Percentiles rank a stretch among this genome's conserved stretches.
These are phyloP conservation scores for Eucalyptus urophylla DNA, from an alignment of 345 rosid genomes.

Conservation along the genomic window DNA sequence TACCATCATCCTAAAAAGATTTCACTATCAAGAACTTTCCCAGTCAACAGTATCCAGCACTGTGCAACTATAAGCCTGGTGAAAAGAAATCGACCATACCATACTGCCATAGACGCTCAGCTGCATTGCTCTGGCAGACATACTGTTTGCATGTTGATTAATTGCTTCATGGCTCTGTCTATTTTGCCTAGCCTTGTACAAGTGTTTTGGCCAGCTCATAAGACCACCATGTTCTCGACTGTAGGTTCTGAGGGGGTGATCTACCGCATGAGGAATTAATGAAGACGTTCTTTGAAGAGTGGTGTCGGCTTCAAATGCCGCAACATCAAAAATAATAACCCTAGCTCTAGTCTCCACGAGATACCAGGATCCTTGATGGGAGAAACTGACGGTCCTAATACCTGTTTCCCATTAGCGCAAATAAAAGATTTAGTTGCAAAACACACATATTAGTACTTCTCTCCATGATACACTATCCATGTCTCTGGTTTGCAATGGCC, in stretches of 20 bases:
- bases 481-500: neutral
- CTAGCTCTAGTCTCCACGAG: conserved; percentile 79
- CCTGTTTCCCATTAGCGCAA: neutral
- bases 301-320: conserved; percentile 35
- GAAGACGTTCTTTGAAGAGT: conserved; percentile 33
- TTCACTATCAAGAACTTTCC: neutral
- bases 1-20: neutral
- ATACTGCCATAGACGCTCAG: conserved; percentile 69
- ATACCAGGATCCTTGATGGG: conserved; percentile 40
- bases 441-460: neutral
- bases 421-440: neutral
- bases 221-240: conserved; percentile 45
- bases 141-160: conserved; percentile 18
- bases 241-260: conserved; percentile 33
- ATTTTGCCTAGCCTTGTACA: conserved; percentile 13
- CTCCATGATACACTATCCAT: neutral
- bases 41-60: neutral
- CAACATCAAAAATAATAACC: conserved; percentile 47
- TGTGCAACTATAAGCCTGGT: neutral
- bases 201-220: conserved; percentile 69
- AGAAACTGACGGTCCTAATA: conserved; percentile 16
- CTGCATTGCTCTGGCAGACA: conserved; percentile 75
- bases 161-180: conserved; percentile 2
- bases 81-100: conserved; percentile 24
- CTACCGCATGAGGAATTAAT: conserved; percentile 21